Conservation (phyloP, 805 yeast species). For the Barnettozyma sucrosica region DNA sequence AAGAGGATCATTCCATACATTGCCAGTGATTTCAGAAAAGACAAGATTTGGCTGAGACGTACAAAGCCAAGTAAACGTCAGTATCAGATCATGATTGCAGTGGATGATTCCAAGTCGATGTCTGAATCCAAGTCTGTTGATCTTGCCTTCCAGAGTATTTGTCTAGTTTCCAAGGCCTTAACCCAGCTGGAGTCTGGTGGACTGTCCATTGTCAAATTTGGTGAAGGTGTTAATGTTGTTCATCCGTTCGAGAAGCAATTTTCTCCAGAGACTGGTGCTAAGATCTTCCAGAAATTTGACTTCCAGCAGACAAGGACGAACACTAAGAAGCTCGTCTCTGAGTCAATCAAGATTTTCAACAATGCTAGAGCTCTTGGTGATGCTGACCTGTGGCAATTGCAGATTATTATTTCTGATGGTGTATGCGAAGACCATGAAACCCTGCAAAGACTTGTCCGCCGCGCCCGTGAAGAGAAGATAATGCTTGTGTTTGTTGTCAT, state of each 20-base stretch:
- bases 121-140: conserved; percentile 86
- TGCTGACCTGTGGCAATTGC: conserved; percentile 83
- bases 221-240: conserved; percentile 74
- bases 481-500: conserved; percentile 94
- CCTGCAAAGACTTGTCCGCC: conserved; percentile 76
- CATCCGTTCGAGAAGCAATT: conserved; percentile 89
- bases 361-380: conserved; percentile 41
- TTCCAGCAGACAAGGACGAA: conserved; percentile 88
- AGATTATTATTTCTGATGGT: conserved; percentile 93
- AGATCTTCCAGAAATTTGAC: conserved; percentile 79
- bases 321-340: conserved; percentile 63
- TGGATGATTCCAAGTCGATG: conserved; percentile 98
- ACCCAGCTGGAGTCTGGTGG: conserved; percentile 95
- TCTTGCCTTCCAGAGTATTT: conserved; percentile 90
- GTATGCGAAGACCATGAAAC: conserved; percentile 92
- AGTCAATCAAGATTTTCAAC: conserved; percentile 69
- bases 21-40: conserved; percentile 95
- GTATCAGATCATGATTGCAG: conserved; percentile 95
- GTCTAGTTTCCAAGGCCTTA: conserved; percentile 88
- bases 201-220: conserved; percentile 83
- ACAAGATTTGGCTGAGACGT: conserved; percentile 96
- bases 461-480: conserved; percentile 85
- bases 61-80: conserved; percentile 96
- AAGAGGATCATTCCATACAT: conserved; percentile 95
- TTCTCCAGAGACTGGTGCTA: conserved; percentile 76